Percentiles rank a stretch among this genome's conserved stretches.
phyloP scores from a whole-genome alignment of 148 eudicot species.

The Cornus suecica region DNA sequence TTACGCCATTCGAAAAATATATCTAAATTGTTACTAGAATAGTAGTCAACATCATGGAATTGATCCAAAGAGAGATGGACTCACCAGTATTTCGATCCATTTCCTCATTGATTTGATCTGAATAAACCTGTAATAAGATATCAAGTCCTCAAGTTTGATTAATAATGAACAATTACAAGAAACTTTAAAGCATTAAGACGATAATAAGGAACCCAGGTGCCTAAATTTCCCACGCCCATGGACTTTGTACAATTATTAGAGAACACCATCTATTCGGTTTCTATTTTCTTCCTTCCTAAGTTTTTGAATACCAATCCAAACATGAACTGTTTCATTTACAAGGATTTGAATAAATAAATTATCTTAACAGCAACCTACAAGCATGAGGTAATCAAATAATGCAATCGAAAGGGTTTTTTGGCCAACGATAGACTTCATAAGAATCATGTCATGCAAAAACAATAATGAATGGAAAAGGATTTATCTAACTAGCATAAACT shows the following conservation, averaged over 20 bases:
- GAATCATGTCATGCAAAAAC: neutral
- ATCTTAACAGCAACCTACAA: neutral
- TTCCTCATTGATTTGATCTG: conserved; percentile 62
- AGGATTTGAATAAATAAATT: no score
- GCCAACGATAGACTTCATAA: no score
- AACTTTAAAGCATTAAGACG: neutral
- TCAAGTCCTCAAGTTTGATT: neutral
- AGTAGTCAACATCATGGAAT: no score
- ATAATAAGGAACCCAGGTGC: conserved; percentile 2
- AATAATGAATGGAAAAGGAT: neutral
- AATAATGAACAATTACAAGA: conserved; percentile 4
- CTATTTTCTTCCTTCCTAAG: no score
- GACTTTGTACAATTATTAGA: no score
- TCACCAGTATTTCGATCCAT: conserved; percentile 52
- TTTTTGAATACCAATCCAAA: neutral
- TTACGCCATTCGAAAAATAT: neutral
- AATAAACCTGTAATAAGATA: conserved; percentile 49
- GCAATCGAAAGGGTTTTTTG: neutral
- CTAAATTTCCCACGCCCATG: neutral
- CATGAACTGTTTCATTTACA: neutral
- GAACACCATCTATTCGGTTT: no score
- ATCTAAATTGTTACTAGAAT: no score
- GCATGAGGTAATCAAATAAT: neutral
- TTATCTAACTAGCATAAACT: neutral
- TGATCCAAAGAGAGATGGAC: conserved; percentile 14